These are phyloP conservation scores for Alternaria sp. DNA, from an alignment of 2,329 filamentous ascomycete species.

Conservation along the genomic window DNA sequence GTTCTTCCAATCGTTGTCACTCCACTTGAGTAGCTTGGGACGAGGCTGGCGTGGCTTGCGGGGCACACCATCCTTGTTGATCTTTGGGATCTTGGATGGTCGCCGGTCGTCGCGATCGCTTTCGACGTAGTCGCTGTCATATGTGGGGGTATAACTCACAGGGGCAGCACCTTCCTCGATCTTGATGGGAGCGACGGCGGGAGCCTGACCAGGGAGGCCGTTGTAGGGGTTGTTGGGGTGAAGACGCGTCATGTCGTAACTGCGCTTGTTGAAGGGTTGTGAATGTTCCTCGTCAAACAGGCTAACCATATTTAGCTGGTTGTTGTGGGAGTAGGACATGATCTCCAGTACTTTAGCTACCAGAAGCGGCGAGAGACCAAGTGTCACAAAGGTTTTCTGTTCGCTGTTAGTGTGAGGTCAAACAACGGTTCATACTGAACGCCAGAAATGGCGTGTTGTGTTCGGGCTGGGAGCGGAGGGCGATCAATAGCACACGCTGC, in stretches of 20 bases:
- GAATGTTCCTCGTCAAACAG: constrained; percentile 6
- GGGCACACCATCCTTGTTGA: constrained; percentile 37
- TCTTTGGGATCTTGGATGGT: constrained; percentile 28
- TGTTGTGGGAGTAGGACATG: constrained; percentile 23
- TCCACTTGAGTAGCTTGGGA: constrained; percentile 41
- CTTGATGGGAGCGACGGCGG: background rate
- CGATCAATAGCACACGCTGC: background rate
- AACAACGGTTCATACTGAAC: background rate
- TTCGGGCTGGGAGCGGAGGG: background rate
- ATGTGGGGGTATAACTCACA: constrained; percentile 24
- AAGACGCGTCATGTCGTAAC: background rate
- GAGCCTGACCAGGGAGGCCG: background rate
- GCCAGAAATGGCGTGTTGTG: background rate
- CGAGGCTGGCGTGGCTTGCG: constrained; percentile 45
- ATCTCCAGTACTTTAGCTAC: background rate
- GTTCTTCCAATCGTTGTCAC: constrained; percentile 39
- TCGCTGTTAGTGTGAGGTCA: constrained; percentile 2
- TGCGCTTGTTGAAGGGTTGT: background rate
- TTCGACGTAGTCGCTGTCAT: constrained; percentile 23
- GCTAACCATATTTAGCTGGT: constrained; percentile 21
- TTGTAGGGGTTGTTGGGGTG: background rate
- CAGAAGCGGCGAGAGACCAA: background rate
- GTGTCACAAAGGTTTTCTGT: background rate
- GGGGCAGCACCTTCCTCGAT: background rate
- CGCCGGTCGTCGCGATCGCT: constrained; percentile 22